Conservation (phyloP, 2,329 filamentous ascomycete species). For the Parastagonospora avenae region DNA sequence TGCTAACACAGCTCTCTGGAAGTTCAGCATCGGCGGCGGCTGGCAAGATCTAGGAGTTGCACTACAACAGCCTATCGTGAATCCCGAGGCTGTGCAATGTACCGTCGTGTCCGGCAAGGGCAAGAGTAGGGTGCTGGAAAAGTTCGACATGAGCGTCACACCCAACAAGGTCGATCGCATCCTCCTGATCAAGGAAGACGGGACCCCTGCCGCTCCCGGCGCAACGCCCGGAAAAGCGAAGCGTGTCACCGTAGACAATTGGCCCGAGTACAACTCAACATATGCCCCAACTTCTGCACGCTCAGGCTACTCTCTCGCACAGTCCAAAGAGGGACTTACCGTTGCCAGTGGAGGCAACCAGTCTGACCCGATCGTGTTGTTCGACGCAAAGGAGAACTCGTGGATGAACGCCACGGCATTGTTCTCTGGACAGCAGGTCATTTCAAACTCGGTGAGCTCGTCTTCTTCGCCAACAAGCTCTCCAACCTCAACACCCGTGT, state of each 20-base stretch:
- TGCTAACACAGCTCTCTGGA: slow-evolving; percentile 70
- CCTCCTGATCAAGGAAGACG: slow-evolving; percentile 67
- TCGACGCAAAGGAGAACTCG: slow-evolving; percentile 73
- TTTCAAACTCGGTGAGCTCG: slow-evolving; percentile 36
- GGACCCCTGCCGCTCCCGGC: slow-evolving; percentile 55
- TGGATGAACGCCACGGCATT: slow-evolving; percentile 76
- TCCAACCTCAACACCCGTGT: slow-evolving; percentile 24
- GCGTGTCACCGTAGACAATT: slow-evolving; percentile 65
- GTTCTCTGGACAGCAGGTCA: slow-evolving; percentile 57
- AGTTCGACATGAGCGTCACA: slow-evolving; percentile 74
- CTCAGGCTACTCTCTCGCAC: slow-evolving; percentile 73
- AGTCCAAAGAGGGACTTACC: slow-evolving; percentile 68
- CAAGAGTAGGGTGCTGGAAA: slow-evolving; percentile 76
- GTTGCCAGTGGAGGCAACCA: slow-evolving; percentile 75
- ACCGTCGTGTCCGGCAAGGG: slow-evolving; percentile 74
- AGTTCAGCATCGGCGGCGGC: slow-evolving; percentile 67
- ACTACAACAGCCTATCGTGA: slow-evolving; percentile 65
- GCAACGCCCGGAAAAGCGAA: slow-evolving; percentile 56
- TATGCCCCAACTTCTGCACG: slow-evolving; percentile 70
- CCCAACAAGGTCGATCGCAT: slow-evolving; percentile 78
- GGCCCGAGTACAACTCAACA: slow-evolving; percentile 79
- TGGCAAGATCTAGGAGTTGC: slow-evolving; percentile 73
- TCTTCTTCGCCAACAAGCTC: slow-evolving; percentile 39
- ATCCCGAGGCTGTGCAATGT: slow-evolving; percentile 64
- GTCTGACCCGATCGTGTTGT: slow-evolving; percentile 73